Percentiles rank a stretch among this genome's conserved stretches.
phyloP scores from a whole-genome alignment of 163 green algal genomes.

The Scenedesmus sp. region DNA sequence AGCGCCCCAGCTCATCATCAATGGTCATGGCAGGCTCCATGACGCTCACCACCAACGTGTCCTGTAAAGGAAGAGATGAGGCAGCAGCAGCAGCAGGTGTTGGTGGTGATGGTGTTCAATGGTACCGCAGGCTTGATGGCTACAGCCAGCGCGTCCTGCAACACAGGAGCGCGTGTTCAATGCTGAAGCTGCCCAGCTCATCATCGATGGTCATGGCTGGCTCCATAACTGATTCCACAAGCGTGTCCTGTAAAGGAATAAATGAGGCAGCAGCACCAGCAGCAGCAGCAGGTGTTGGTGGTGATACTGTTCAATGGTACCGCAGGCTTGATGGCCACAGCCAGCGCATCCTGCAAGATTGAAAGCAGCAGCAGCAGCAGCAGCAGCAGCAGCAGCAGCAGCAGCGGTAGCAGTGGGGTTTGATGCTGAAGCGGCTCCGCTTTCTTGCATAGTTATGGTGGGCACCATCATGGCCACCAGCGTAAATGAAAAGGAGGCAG shows the following conservation, averaged over 20 bases:
- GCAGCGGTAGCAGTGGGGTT: neutral
- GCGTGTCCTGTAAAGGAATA: conserved; percentile 8
- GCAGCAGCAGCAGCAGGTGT: neutral
- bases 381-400: neutral
- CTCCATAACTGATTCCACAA: neutral
- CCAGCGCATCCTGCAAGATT: too few relatives aligned
- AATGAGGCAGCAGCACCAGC: neutral
- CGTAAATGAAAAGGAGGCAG: too few relatives aligned
- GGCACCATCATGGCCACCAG: too few relatives aligned
- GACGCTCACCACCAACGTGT: conserved; percentile 17
- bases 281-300: too few relatives aligned
- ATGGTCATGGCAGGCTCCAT: neutral
- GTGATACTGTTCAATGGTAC: too few relatives aligned
- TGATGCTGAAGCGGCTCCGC: too few relatives aligned
- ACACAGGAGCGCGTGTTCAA: neutral
- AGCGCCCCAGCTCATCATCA: conserved; percentile 7
- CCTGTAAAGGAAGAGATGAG: neutral
- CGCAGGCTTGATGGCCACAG: too few relatives aligned
- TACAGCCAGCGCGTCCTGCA: too few relatives aligned
- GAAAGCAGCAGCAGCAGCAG: too few relatives aligned
- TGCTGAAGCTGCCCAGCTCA: neutral
- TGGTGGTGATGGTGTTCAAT: too few relatives aligned
- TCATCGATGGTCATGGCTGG: neutral
- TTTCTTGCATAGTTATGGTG: too few relatives aligned
- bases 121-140: too few relatives aligned